Evolutionary conservation across 257 asterid genomes (phyloP).

Genomic region (Voacanga thouarsii): DNA sequence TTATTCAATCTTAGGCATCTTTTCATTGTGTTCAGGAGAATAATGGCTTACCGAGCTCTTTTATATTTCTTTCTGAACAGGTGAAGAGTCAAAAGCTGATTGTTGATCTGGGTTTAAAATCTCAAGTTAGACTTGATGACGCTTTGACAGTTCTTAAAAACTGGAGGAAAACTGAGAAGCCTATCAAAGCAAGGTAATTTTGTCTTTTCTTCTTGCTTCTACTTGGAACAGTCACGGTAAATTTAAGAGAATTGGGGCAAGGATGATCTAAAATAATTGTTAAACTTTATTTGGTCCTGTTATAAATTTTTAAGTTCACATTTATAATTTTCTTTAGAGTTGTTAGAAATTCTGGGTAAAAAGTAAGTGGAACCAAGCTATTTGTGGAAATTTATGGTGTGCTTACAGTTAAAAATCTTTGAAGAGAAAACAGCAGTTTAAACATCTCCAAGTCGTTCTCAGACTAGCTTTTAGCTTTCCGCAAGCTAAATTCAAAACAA

Average conservation of each 20-base stretch:
- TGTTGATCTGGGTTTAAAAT: slow-evolving; percentile 57
- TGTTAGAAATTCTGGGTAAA: neutral
- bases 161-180: slow-evolving; percentile 53
- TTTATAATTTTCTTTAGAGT: neutral
- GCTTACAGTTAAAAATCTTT: neutral
- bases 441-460: neutral
- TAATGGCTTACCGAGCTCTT: neutral
- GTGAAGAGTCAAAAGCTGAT: slow-evolving; percentile 65
- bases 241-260: neutral
- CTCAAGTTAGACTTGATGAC: slow-evolving; percentile 56
- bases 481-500: no score
- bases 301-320: neutral
- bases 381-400: neutral
- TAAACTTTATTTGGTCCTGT: neutral
- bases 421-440: neutral
- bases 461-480: no score
- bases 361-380: neutral
- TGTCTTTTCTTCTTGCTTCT: neutral
- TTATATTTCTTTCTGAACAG: slow-evolving; percentile 26
- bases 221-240: neutral
- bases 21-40: neutral
- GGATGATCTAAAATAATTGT: neutral
- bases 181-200: slow-evolving; percentile 65
- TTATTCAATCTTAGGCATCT: neutral
- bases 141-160: slow-evolving; percentile 49